Percentiles rank a stretch among this genome's conserved stretches.
These are phyloP conservation scores for Stagonosporopsis chrysanthemi DNA, from an alignment of 2,329 filamentous ascomycete genomes.

Conservation along the genomic window DNA sequence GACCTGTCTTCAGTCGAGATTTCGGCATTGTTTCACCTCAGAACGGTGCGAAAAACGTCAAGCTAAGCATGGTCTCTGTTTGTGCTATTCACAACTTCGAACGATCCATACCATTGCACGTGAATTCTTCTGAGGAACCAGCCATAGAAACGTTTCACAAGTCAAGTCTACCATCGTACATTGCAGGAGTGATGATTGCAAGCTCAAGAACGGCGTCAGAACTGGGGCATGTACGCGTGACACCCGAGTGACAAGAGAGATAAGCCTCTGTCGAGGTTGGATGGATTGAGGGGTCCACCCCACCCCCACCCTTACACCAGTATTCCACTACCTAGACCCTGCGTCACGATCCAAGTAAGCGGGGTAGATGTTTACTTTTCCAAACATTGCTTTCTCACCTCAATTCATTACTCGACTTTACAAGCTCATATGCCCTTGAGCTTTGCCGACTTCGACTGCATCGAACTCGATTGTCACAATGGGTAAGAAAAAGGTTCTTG, in stretches of 20 bases:
- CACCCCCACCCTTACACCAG: constrained; percentile 3
- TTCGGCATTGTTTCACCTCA: too few relatives aligned
- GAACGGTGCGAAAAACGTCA: not conserved
- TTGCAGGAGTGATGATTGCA: not conserved
- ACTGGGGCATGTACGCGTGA: not conserved
- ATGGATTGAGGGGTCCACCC: not conserved
- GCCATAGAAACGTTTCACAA: too few relatives aligned
- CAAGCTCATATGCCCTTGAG: not conserved
- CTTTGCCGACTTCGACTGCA: too few relatives aligned
- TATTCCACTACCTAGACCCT: constrained; percentile 1
- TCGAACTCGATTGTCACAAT: constrained; percentile 28
- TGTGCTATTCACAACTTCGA: too few relatives aligned
- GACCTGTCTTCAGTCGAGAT: too few relatives aligned
- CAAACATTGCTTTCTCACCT: constrained; percentile 1
- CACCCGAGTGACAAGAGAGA: not conserved
- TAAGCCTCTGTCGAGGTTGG: constrained; percentile 2
- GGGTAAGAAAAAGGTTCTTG: constrained; percentile 61
- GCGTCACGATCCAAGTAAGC: constrained; percentile 2
- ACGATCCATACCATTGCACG: too few relatives aligned
- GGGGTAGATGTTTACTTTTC: constrained; percentile 11
- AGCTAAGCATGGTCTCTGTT: too few relatives aligned
- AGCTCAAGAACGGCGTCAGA: not conserved
- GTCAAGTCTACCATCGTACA: not conserved
- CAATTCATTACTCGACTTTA: not conserved
- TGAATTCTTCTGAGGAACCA: too few relatives aligned